phyloP scores from a whole-genome alignment of 768 basidiomycete genomes.

The Steccherinum ochraceum region DNA sequence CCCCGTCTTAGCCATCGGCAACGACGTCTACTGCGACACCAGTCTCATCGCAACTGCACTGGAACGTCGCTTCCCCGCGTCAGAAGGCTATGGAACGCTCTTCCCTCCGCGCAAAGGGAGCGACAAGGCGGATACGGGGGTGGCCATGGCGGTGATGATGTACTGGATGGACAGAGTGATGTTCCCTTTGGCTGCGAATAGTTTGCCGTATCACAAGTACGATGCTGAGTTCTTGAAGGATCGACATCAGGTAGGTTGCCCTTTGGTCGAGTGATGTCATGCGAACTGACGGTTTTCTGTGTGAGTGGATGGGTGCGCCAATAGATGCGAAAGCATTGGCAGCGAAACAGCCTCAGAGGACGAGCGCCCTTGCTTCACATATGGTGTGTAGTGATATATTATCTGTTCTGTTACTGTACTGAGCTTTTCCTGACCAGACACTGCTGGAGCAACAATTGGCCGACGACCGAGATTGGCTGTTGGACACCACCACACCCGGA shows the following conservation, averaged over 20 bases:
- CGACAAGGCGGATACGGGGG: constrained; percentile 35
- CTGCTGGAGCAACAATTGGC: constrained; percentile 37
- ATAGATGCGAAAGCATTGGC: constrained; percentile 33
- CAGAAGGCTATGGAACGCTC: constrained; percentile 38
- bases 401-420: not conserved
- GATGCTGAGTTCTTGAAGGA: constrained; percentile 43
- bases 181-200: constrained; percentile 32
- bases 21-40: constrained; percentile 57
- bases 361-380: constrained; percentile 40
- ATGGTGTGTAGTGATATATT: constrained; percentile 30
- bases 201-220: constrained; percentile 44
- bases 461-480: constrained; percentile 52
- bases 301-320: constrained; percentile 23
- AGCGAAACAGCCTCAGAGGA: constrained; percentile 23
- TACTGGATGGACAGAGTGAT: constrained; percentile 39
- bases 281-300: constrained; percentile 19
- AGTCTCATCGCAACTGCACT: constrained; percentile 44
- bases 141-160: constrained; percentile 42
- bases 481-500: constrained; percentile 46
- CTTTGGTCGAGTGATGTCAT: not conserved
- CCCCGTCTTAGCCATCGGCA: constrained; percentile 53
- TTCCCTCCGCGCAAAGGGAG: constrained; percentile 41
- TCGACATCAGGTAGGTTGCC: constrained; percentile 34
- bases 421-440: constrained; percentile 16
- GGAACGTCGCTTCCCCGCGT: constrained; percentile 48